Base-by-base conservation (phyloP, 371 early-diverging fungal species). In the Syncephalastrum contaminatum region DNA sequence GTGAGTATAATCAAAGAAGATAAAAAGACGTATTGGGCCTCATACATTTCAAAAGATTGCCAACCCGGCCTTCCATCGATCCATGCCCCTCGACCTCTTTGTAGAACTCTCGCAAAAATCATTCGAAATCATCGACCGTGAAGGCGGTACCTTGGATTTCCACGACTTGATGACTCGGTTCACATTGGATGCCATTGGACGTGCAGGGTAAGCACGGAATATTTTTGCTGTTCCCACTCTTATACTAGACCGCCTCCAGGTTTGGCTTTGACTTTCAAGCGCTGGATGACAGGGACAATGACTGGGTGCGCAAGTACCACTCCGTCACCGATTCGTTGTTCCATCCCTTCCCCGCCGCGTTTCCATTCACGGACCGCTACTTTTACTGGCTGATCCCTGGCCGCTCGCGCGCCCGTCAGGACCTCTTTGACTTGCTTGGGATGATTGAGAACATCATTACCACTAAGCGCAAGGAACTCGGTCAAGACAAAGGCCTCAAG, bases 321-420 rank as follows among this genome's bases (percentile, higher is more conserved):
- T 39, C 56, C 24, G 21, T 76, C 14, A 59, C 51, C n/a, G 43
- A 52, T 1, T 62, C 53, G 2, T 49, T 66, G 42, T 51, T 54
- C 3, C 53, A 75, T 24, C 77, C 80, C 0, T 51, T 81, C 4
- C 75, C 66, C 51, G 63, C 69, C 43, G 50, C 81, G 43, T 75
- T 85, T 21, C 83, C 85, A 4, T 49, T 59, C 18, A 72, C 81
- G 12, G 85, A 83, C 24, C 51, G 63, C 30, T 61, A 54, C 1
- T 50, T 61, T 7, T 27, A 62, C 0, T 51, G 51, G 27, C 19
- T 59, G 39, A 39, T 64, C 16, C 47, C 47, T 4, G 49, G 51
- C 12, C 41, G 72, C 63, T 16, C 61, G 39, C 16, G 53, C 22
- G 20, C 57, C 0, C 72, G 69, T 36, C 48, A 56, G 0, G 56